phyloP scores from a whole-genome alignment of 345 rosid species.

The Lepidium africanum region DNA sequence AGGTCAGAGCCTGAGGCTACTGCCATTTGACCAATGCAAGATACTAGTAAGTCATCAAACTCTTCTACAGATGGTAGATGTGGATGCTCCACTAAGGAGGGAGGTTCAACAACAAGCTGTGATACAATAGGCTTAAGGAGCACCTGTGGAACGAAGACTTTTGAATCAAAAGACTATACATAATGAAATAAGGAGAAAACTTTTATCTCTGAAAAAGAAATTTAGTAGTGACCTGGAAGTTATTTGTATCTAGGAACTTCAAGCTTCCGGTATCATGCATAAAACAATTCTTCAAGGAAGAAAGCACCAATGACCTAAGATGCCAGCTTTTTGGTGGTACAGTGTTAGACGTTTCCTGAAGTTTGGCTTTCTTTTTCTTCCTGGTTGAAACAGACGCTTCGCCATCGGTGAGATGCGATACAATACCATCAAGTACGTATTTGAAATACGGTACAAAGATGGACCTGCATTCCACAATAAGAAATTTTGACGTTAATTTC shows the following conservation, averaged over 20 bases:
- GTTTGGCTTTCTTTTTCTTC: slow-evolving; percentile 80
- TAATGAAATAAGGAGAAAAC: neutral
- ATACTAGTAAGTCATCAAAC: slow-evolving; percentile 66
- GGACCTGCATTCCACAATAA: slow-evolving; percentile 49
- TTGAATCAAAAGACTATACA: neutral
- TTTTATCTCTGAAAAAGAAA: neutral
- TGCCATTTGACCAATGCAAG: slow-evolving; percentile 92
- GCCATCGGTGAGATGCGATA: slow-evolving; percentile 47
- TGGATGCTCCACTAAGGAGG: slow-evolving; percentile 50
- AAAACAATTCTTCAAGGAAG: slow-evolving; percentile 79
- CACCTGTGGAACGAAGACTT: slow-evolving; percentile 37
- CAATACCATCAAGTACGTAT: slow-evolving; percentile 58
- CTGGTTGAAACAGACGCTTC: slow-evolving; percentile 34
- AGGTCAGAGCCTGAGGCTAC: slow-evolving; percentile 83
- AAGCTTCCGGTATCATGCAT: slow-evolving; percentile 62
- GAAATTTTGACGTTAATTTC: neutral
- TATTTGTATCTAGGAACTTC: slow-evolving; percentile 78
- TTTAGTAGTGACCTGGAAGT: slow-evolving; percentile 53
- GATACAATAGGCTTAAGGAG: slow-evolving; percentile 73
- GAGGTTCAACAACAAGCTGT: slow-evolving; percentile 66
- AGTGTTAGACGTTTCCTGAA: slow-evolving; percentile 35
- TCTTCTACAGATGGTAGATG: slow-evolving; percentile 55
- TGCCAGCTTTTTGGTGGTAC: slow-evolving; percentile 60
- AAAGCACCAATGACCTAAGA: slow-evolving; percentile 62
- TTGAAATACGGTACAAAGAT: slow-evolving; percentile 90